Conservation (phyloP, 257 asterid species). For the Solanum verrucosum region DNA sequence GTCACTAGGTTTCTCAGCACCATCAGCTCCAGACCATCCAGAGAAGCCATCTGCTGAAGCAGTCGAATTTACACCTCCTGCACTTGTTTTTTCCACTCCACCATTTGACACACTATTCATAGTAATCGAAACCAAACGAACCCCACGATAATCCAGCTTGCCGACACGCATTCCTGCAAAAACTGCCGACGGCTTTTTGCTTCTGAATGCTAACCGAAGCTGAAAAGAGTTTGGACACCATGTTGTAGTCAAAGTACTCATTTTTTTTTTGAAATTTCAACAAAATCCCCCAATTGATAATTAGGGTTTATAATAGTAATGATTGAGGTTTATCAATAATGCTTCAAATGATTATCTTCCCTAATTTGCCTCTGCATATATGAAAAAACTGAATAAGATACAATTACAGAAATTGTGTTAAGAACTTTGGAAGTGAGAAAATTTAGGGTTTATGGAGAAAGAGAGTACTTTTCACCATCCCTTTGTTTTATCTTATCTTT, state of each 20-base stretch:
- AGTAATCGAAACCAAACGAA: slow-evolving; percentile 28
- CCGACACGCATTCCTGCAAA: slow-evolving; percentile 27
- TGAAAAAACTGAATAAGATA: not conserved
- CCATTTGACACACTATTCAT: slow-evolving; percentile 31
- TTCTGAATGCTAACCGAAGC: slow-evolving; percentile 66
- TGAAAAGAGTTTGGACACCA: slow-evolving; percentile 76
- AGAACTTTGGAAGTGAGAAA: not conserved
- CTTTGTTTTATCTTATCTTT: not conserved
- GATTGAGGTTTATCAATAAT: not conserved
- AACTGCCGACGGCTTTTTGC: slow-evolving; percentile 25
- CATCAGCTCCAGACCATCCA: slow-evolving; percentile 65
- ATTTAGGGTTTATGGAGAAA: not conserved
- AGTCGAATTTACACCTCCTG: slow-evolving; percentile 34
- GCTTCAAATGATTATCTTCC: not conserved
- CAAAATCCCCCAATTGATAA: not conserved
- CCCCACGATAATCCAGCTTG: slow-evolving; percentile 35
- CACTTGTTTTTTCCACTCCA: slow-evolving; percentile 33
- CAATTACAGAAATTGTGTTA: not conserved
- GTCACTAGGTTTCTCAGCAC: slow-evolving; percentile 28
- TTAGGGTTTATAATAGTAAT: not conserved
- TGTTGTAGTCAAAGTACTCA: slow-evolving; percentile 59
- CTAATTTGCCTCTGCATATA: not conserved
- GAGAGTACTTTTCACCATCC: not conserved
- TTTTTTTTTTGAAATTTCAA: not conserved
- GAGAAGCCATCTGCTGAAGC: slow-evolving; percentile 47